Percentiles rank a stretch among this genome's conserved stretches.
Evolutionary conservation across 495 filamentous ascomycete species (phyloP).

Genomic region (Lepraria neglecta): DNA sequence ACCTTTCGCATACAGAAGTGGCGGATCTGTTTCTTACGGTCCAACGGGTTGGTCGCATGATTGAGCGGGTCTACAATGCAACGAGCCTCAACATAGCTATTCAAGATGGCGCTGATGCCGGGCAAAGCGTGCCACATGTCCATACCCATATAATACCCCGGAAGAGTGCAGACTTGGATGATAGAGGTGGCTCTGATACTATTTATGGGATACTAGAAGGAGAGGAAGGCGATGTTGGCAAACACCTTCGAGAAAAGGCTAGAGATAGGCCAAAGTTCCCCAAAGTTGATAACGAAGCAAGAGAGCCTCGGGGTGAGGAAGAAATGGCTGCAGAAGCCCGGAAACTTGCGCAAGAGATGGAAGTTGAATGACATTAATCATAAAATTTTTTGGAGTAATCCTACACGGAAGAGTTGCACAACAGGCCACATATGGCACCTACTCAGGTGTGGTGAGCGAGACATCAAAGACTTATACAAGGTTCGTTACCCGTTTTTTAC

Average conservation of each 20-base stretch:
- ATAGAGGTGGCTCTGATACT: slow-evolving; percentile 49
- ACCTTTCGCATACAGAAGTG: slow-evolving; percentile 67
- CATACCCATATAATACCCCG: slow-evolving; percentile 92
- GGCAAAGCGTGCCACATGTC: slow-evolving; percentile 85
- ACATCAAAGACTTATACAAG: not conserved
- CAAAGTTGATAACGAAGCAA: slow-evolving; percentile 58
- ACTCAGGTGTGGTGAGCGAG: not conserved
- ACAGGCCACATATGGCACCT: not conserved
- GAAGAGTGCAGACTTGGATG: slow-evolving; percentile 48
- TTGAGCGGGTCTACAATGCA: slow-evolving; percentile 64
- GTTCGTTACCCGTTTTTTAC: no score
- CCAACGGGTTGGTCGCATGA: slow-evolving; percentile 70
- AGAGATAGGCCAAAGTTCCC: slow-evolving; percentile 43
- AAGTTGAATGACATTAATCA: slow-evolving; percentile 11
- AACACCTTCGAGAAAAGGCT: slow-evolving; percentile 28
- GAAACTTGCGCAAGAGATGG: slow-evolving; percentile 55
- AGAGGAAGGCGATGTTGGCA: slow-evolving; percentile 77
- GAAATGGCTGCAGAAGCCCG: slow-evolving; percentile 79
- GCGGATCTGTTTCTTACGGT: slow-evolving; percentile 81
- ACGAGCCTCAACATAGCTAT: slow-evolving; percentile 80
- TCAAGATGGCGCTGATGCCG: slow-evolving; percentile 82
- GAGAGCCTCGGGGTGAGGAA: slow-evolving; percentile 59
- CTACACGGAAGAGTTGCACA: not conserved
- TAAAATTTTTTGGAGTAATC: not conserved
- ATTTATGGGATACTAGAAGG: slow-evolving; percentile 79